These are phyloP conservation scores for Sonneratia alba DNA, from an alignment of 345 rosid genomes.

Conservation along the genomic window DNA sequence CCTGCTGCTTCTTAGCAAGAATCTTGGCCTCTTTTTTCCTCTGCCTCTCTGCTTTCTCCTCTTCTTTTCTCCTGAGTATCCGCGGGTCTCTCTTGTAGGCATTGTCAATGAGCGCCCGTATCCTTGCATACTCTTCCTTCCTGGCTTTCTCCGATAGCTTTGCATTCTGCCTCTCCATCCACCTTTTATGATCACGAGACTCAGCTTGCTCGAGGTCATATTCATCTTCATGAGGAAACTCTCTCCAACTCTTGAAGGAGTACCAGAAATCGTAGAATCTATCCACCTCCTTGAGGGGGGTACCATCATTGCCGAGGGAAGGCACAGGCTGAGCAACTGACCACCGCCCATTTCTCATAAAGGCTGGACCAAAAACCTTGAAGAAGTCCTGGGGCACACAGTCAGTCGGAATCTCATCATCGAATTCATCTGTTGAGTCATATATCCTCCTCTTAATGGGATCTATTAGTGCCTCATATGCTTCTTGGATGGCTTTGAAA, in stretches of 20 bases:
- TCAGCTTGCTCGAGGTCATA: conserved; percentile 93
- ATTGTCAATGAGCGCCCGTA: conserved; percentile 83
- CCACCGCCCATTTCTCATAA: conserved; percentile 96
- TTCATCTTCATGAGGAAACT: conserved; percentile 94
- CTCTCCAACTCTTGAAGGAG: conserved; percentile 93
- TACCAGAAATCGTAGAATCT: conserved; percentile 88
- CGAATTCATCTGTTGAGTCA: conserved; percentile 96
- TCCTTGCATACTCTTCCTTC: conserved; percentile 84
- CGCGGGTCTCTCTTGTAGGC: conserved; percentile 91
- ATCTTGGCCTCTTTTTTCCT: conserved; percentile 74
- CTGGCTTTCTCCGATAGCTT: conserved; percentile 76
- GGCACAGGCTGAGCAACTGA: conserved; percentile 75
- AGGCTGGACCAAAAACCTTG: conserved; percentile 96
- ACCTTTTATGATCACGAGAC: conserved; percentile 92
- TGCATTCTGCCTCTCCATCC: conserved; percentile 99
- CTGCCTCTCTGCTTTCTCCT: conserved; percentile 79
- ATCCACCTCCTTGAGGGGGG: conserved; percentile 65
- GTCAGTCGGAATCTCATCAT: conserved; percentile 85
- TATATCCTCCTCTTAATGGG: conserved; percentile 82
- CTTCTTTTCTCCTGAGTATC: conserved; percentile 71
- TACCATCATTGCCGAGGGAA: conserved; percentile 60
- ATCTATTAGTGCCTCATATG: conserved; percentile 85
- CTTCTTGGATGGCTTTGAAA: conserved; percentile 87
- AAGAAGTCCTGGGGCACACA: conserved; percentile 85
- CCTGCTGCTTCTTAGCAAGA: conserved; percentile 78